Conservation (phyloP, 139 green algal genomes). For the Ulvella scutata region DNA sequence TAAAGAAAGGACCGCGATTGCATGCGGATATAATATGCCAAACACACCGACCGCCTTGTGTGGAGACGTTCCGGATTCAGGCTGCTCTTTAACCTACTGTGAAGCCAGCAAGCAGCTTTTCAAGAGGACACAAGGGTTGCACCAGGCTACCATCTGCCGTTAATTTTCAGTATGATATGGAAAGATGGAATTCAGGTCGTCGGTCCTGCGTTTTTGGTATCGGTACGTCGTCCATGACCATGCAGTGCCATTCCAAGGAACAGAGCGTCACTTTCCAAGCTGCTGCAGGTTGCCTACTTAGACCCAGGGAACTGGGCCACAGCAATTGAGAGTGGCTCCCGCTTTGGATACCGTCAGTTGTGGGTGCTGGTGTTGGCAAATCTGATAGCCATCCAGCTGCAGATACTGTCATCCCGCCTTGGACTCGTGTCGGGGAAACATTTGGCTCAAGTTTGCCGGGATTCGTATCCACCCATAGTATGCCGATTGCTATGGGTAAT, state of each 20-base stretch:
- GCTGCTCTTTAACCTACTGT: no score
- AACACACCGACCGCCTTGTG: no score
- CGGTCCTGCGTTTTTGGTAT: constrained; percentile 35
- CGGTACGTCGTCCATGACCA: constrained; percentile 8
- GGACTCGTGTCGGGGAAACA: constrained; percentile 44
- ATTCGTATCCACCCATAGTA: constrained; percentile 27
- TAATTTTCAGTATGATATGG: no score
- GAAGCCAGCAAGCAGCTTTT: no score
- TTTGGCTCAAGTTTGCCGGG: constrained; percentile 39
- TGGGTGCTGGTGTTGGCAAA: constrained; percentile 46
- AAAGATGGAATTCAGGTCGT: constrained; percentile 9
- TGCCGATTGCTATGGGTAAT: constrained; percentile 30
- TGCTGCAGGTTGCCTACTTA: constrained; percentile 24
- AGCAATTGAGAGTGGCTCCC: constrained; percentile 31
- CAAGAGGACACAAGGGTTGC: no score
- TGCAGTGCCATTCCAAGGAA: neutral
- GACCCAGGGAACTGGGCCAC: constrained; percentile 51
- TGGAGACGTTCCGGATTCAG: no score
- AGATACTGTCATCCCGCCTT: constrained; percentile 33
- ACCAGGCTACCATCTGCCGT: no score
- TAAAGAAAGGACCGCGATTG: no score
- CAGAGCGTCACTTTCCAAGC: neutral
- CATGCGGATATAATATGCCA: no score
- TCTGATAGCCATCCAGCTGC: constrained; percentile 40
- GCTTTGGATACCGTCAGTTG: constrained; percentile 40